phyloP scores from a whole-genome alignment of 192 early-diverging fungal genomes.

The Umbelopsis isabellina region DNA sequence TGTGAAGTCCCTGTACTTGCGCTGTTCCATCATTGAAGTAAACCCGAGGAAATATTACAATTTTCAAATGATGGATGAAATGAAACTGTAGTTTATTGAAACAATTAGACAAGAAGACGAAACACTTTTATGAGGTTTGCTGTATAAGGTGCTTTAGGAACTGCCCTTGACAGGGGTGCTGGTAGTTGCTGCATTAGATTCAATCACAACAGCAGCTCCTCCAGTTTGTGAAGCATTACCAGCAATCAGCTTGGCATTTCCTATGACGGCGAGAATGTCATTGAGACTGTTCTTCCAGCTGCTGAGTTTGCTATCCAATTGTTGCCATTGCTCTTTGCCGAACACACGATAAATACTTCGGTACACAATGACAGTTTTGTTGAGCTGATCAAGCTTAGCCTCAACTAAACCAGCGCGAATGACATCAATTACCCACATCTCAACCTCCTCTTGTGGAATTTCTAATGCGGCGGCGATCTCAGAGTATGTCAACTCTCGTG shows the following conservation, averaged over 20 bases:
- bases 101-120: constrained; percentile 25
- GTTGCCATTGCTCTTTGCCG: constrained; percentile 80
- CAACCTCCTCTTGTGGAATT: constrained; percentile 81
- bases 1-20: no score
- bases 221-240: constrained; percentile 40
- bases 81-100: constrained; percentile 22
- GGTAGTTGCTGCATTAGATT: not conserved
- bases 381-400: constrained; percentile 93
- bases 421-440: constrained; percentile 94
- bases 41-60: not conserved
- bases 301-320: constrained; percentile 65
- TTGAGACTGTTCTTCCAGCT: constrained; percentile 82
- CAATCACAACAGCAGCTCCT: constrained; percentile 29
- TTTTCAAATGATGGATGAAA: constrained; percentile 7
- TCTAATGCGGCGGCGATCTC: constrained; percentile 76
- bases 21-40: no score
- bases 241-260: constrained; percentile 78
- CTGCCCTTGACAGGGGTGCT: constrained; percentile 21
- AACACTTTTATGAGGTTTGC: constrained; percentile 16
- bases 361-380: constrained; percentile 76
- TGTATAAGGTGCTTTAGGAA: constrained; percentile 23
- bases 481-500: constrained; percentile 70
- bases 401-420: constrained; percentile 92
- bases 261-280: constrained; percentile 84
- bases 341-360: constrained; percentile 88